These are phyloP conservation scores for Aspergillus candidus DNA, from an alignment of 2,329 filamentous ascomycete genomes.

Conservation along the genomic window DNA sequence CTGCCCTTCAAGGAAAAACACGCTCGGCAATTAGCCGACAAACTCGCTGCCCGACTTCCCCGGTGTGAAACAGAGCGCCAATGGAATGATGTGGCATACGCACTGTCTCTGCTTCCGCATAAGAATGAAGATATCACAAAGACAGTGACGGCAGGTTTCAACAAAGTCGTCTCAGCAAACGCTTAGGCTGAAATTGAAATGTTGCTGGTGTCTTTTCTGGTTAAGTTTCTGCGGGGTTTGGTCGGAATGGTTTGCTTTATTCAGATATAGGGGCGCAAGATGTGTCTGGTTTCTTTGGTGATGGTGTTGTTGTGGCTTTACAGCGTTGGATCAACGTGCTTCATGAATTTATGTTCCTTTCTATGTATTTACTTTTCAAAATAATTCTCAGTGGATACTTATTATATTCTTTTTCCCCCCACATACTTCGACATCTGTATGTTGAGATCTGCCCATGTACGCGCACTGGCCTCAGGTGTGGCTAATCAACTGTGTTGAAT, in stretches of 20 bases:
- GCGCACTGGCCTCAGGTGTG: too few species aligned
- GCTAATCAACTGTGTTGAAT: too few species aligned
- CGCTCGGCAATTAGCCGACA: slow-evolving; percentile 86
- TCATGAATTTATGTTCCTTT: too few species aligned
- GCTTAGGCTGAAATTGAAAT: slow-evolving; percentile 45
- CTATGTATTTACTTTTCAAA: too few species aligned
- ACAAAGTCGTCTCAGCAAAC: slow-evolving; percentile 59
- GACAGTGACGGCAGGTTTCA: slow-evolving; percentile 43
- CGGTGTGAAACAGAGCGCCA: slow-evolving; percentile 89
- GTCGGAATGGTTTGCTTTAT: neutral
- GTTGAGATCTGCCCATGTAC: too few species aligned
- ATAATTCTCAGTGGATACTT: too few species aligned
- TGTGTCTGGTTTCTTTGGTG: neutral
- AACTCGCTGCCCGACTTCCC: slow-evolving; percentile 76
- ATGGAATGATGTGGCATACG: slow-evolving; percentile 96
- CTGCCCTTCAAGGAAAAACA: slow-evolving; percentile 72
- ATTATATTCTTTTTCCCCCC: too few species aligned
- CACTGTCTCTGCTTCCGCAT: slow-evolving; percentile 79
- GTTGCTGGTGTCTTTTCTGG: slow-evolving; percentile 4
- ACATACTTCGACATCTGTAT: too few species aligned
- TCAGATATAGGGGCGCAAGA: neutral
- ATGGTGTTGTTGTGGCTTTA: too few species aligned
- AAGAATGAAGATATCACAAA: slow-evolving; percentile 45
- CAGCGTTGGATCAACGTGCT: too few species aligned
- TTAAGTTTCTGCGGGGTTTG: slow-evolving; percentile 8